Conservation (phyloP, 1,284 basidiomycete species). For the Stereum hirsutum region DNA sequence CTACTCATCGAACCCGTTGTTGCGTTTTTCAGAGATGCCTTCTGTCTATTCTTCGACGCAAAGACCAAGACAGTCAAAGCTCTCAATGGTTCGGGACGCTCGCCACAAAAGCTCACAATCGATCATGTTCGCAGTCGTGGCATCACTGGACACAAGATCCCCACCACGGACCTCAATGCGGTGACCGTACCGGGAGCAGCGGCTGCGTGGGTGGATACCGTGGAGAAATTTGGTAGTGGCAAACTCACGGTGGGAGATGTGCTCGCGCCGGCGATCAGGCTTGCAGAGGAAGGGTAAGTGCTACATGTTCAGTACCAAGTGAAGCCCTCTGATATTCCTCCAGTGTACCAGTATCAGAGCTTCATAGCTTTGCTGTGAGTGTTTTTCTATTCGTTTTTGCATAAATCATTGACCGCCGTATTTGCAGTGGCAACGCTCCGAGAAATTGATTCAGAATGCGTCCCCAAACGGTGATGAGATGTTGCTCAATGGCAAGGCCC, state of each 20-base stretch:
- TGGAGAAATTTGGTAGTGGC: slow-evolving; percentile 80
- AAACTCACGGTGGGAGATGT: slow-evolving; percentile 73
- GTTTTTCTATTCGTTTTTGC: background rate
- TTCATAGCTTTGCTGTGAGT: slow-evolving; percentile 54
- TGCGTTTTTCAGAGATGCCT: slow-evolving; percentile 62
- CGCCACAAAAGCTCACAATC: slow-evolving; percentile 74
- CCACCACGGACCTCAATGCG: slow-evolving; percentile 69
- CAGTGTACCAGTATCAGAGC: slow-evolving; percentile 75
- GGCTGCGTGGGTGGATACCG: slow-evolving; percentile 88
- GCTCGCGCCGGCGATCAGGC: slow-evolving; percentile 77
- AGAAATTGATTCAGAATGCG: slow-evolving; percentile 70
- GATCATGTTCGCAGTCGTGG: slow-evolving; percentile 69
- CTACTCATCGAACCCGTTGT: background rate
- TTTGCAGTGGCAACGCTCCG: slow-evolving; percentile 75
- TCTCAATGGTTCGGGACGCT: slow-evolving; percentile 80
- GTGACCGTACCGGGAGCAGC: slow-evolving; percentile 93
- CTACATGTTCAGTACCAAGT: background rate
- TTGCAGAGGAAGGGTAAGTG: slow-evolving; percentile 78
- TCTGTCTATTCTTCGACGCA: slow-evolving; percentile 88
- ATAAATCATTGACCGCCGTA: slow-evolving; percentile 6
- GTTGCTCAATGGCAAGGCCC: slow-evolving; percentile 76
- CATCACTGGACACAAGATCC: slow-evolving; percentile 57
- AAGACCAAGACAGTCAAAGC: slow-evolving; percentile 73
- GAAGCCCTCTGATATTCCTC: slow-evolving; percentile 1
- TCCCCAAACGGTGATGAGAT: slow-evolving; percentile 81